Conservation (phyloP, 768 basidiomycete species). For the Mycena metata region DNA sequence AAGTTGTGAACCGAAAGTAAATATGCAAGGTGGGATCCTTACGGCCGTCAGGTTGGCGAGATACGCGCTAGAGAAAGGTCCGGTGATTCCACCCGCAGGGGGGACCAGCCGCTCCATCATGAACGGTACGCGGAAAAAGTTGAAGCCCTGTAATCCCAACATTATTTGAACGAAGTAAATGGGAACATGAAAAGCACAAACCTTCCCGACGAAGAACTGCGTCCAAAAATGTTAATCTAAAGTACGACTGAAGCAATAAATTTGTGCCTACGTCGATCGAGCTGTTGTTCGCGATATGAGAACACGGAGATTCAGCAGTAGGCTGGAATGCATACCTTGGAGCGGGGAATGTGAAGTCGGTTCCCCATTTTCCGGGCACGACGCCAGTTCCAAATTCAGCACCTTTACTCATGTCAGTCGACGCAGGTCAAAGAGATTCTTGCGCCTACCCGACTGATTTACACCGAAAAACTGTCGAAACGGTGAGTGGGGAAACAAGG, state of each 20-base stretch:
- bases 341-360: slow-evolving; percentile 45
- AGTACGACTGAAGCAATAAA: background rate
- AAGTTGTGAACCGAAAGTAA: background rate
- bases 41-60: slow-evolving; percentile 63
- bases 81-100: slow-evolving; percentile 66
- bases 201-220: slow-evolving; percentile 67
- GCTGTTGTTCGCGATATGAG: slow-evolving; percentile 56
- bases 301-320: background rate
- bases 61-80: slow-evolving; percentile 66
- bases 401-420: slow-evolving; percentile 15
- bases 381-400: slow-evolving; percentile 68
- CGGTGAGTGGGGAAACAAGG: background rate
- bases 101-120: slow-evolving; percentile 68
- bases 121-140: slow-evolving; percentile 60
- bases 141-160: too few relatives aligned
- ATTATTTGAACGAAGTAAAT: too few relatives aligned
- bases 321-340: slow-evolving; percentile 12
- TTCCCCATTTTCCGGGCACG: slow-evolving; percentile 61
- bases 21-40: slow-evolving; percentile 24
- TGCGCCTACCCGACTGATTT: slow-evolving; percentile 62
- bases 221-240: slow-evolving; percentile 41
- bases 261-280: slow-evolving; percentile 50
- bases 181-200: too few relatives aligned
- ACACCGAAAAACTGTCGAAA: slow-evolving; percentile 64
- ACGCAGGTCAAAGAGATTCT: background rate